A percentile compares a stretch with the other conserved stretches of the same genome.
These are phyloP conservation scores for Linum tenue DNA, from an alignment of 345 rosid species.

Conservation along the genomic window DNA sequence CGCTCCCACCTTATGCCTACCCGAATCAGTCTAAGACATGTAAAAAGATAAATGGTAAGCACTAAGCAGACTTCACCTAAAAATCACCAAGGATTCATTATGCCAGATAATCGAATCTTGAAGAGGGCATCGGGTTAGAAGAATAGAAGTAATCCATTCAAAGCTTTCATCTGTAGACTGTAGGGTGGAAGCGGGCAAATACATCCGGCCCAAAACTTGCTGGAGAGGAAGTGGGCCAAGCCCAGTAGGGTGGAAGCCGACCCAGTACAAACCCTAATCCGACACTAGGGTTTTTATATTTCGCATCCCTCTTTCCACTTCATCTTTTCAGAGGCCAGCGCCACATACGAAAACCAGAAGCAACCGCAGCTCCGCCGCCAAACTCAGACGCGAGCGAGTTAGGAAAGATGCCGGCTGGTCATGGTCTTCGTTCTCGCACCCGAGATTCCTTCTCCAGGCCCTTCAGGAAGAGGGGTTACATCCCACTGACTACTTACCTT, in stretches of 20 bases:
- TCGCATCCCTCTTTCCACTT: not conserved
- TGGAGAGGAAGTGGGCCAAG: not conserved
- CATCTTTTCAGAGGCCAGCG: not conserved
- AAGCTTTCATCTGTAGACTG: too few relatives aligned
- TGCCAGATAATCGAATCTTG: too few relatives aligned
- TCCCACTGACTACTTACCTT: constrained; percentile 56
- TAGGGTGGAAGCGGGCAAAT: too few relatives aligned
- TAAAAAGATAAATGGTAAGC: too few relatives aligned
- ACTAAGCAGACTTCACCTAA: too few relatives aligned
- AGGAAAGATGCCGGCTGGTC: constrained; percentile 58
- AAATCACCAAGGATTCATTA: too few relatives aligned
- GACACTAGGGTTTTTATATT: not conserved
- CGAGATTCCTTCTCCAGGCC: constrained; percentile 56
- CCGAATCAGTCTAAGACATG: too few relatives aligned
- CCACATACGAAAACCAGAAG: not conserved
- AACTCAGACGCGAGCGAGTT: too few relatives aligned
- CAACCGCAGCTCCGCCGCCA: not conserved
- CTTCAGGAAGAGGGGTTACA: constrained; percentile 77
- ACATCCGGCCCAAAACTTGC: not conserved
- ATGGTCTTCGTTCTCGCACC: constrained; percentile 53
- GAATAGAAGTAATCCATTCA: too few relatives aligned
- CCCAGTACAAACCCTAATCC: not conserved
- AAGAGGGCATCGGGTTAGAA: too few relatives aligned
- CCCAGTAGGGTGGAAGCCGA: not conserved
- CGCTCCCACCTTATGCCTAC: too few relatives aligned